A percentile compares a stretch with the other conserved stretches of the same genome.
These are phyloP conservation scores for Colletotrichum sp. DNA, from an alignment of 2,329 filamentous ascomycete species.

Conservation along the genomic window DNA sequence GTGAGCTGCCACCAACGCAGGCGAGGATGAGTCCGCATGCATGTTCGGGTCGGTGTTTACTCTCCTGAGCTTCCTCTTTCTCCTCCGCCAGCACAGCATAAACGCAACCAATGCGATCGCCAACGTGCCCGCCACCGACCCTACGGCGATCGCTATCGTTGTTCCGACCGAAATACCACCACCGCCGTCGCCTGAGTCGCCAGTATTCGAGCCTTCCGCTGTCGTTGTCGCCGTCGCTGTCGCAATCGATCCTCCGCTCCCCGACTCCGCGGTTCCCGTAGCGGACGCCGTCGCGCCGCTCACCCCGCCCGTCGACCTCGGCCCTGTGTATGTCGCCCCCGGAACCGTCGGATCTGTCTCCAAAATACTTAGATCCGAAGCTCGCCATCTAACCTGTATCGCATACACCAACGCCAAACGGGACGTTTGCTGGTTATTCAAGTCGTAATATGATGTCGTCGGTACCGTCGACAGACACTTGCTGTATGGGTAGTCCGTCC, in stretches of 20 bases:
- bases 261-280: not conserved
- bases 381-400: conserved; percentile 25
- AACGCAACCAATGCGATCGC: not conserved
- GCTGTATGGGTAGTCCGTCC: conserved; percentile 6
- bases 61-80: not conserved
- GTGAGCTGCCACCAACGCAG: not conserved
- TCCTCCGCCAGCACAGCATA: not conserved
- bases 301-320: not conserved
- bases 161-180: not conserved
- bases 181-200: not conserved
- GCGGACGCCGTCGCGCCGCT: not conserved
- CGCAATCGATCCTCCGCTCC: not conserved
- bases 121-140: conserved; percentile 3
- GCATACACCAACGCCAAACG: conserved; percentile 19
- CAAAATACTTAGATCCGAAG: conserved; percentile 20
- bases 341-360: conserved; percentile 24
- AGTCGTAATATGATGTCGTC: not conserved
- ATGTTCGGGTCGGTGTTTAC: not conserved
- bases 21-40: not conserved
- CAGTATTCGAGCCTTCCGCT: not conserved
- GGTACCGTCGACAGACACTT: conserved; percentile 20
- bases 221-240: not conserved
- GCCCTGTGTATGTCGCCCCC: conserved; percentile 16
- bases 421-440: not conserved
- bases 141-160: conserved; percentile 11